Percentiles rank a stretch among this genome's conserved stretches.
These are phyloP conservation scores for Anthracocystis walkeri DNA, from an alignment of 1,284 basidiomycete genomes.

Conservation along the genomic window DNA sequence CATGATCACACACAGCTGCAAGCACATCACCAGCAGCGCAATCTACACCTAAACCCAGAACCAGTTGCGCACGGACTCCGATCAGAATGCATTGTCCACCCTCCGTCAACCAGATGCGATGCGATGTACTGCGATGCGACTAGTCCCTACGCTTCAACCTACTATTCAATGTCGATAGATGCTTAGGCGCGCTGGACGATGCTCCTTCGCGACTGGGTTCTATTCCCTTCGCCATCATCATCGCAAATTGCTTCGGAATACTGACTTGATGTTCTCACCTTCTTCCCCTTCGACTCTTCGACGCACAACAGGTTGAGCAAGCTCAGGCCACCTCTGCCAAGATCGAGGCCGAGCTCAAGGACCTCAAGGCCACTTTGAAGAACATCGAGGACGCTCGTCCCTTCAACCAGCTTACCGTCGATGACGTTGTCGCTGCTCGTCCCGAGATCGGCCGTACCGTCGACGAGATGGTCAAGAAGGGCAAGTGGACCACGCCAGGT, in stretches of 20 bases:
- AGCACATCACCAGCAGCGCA: background rate
- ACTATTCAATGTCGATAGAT: background rate
- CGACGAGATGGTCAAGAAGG: conserved; percentile 97
- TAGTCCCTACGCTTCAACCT: background rate
- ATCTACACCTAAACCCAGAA: background rate
- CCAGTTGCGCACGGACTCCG: conserved; percentile 1
- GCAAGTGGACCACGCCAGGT: conserved; percentile 88
- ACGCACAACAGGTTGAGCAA: conserved; percentile 79
- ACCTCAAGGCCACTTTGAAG: conserved; percentile 90
- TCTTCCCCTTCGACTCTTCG: background rate
- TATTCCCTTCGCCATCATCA: background rate
- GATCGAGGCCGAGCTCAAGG: conserved; percentile 91
- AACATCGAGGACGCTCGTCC: conserved; percentile 98
- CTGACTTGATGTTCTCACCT: conserved; percentile 12
- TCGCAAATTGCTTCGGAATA: background rate
- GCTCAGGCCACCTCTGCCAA: conserved; percentile 91
- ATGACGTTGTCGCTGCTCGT: conserved; percentile 91
- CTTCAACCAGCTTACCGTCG: conserved; percentile 94
- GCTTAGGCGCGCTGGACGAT: background rate
- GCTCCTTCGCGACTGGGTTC: background rate
- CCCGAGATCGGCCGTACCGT: conserved; percentile 92
- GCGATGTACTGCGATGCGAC: conserved; percentile 2
- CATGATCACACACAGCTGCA: no score
- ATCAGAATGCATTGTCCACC: background rate
- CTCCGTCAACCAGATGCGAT: background rate